Conservation (phyloP, 495 filamentous ascomycete genomes). For the Penicillium dipodomyicola region DNA sequence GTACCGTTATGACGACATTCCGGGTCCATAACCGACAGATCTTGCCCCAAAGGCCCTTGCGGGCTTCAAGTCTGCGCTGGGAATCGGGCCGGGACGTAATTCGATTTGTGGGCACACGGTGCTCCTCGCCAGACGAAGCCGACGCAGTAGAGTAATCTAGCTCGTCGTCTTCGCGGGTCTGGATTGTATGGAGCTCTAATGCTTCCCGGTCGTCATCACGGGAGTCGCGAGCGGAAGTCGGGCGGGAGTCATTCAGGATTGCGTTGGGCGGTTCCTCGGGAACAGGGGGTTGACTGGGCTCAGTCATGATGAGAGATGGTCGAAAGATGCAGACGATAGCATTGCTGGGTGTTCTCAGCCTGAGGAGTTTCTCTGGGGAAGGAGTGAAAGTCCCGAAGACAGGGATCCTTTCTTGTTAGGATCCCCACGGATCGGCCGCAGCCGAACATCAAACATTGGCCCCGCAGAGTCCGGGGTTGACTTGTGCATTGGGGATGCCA, state of each 20-base stretch:
- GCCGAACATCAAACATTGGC: conserved; percentile 7
- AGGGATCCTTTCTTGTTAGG: conserved; percentile 1
- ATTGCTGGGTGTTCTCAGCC: neutral
- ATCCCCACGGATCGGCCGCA: conserved; percentile 10
- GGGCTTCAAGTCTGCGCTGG: conserved; percentile 15
- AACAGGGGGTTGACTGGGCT: neutral
- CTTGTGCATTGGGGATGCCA: neutral
- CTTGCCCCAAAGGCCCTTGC: conserved; percentile 25
- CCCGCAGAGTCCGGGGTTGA: conserved; percentile 1
- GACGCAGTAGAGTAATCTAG: conserved; percentile 26
- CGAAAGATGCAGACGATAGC: neutral
- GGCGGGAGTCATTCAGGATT: conserved; percentile 18
- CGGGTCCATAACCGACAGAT: conserved; percentile 40
- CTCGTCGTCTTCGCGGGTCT: conserved; percentile 26
- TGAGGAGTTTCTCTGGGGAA: neutral
- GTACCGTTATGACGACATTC: conserved; percentile 41
- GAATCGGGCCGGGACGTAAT: conserved; percentile 24
- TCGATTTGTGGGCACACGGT: conserved; percentile 30
- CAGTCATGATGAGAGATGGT: conserved; percentile 11
- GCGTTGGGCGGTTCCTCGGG: conserved; percentile 13
- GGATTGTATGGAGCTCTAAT: conserved; percentile 33
- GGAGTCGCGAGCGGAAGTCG: conserved; percentile 24
- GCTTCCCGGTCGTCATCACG: conserved; percentile 24
- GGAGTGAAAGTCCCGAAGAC: conserved; percentile 1
- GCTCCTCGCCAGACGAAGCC: conserved; percentile 38